Evolutionary conservation across 163 green algal genomes (phyloP).

Genomic region (Prototheca wickerhamii): DNA sequence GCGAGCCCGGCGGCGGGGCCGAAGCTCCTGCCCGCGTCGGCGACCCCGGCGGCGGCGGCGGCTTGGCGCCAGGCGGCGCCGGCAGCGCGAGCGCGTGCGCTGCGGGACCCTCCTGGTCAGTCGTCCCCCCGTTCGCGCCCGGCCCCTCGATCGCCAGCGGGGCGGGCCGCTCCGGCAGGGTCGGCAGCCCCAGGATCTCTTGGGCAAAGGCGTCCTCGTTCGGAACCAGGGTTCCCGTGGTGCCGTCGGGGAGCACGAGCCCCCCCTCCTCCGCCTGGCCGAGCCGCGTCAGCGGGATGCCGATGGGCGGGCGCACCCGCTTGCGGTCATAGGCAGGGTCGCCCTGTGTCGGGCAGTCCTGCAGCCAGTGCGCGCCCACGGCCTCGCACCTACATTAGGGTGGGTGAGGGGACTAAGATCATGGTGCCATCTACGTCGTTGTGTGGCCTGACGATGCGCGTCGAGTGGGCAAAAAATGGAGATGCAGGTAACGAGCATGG

Average conservation of each 20-base stretch:
- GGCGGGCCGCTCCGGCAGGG: not conserved
- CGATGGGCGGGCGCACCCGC: constrained; percentile 61
- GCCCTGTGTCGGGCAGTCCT: constrained; percentile 69
- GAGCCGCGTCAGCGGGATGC: constrained; percentile 76
- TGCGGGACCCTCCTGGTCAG: not conserved
- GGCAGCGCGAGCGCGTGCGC: not conserved
- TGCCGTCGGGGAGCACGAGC: constrained; percentile 72
- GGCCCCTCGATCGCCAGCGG: not conserved
- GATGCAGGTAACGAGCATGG: too few species aligned
- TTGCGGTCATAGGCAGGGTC: constrained; percentile 69
- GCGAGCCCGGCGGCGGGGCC: constrained; percentile 1
- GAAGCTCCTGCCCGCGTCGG: not conserved
- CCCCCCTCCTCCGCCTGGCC: constrained; percentile 38
- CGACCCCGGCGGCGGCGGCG: not conserved
- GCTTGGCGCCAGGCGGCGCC: not conserved
- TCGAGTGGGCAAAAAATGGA: not conserved
- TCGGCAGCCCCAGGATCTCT: constrained; percentile 52
- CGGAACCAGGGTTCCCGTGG: constrained; percentile 50
- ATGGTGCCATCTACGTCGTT: too few species aligned
- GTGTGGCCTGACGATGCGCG: too few species aligned
- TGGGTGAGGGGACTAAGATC: too few species aligned
- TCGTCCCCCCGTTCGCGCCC: not conserved
- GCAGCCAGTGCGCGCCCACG: constrained; percentile 46
- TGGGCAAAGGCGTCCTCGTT: constrained; percentile 57
- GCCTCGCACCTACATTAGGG: constrained; percentile 22